phyloP scores from a whole-genome alignment of 2,329 filamentous ascomycete genomes.

The Trichoderma koningii region DNA sequence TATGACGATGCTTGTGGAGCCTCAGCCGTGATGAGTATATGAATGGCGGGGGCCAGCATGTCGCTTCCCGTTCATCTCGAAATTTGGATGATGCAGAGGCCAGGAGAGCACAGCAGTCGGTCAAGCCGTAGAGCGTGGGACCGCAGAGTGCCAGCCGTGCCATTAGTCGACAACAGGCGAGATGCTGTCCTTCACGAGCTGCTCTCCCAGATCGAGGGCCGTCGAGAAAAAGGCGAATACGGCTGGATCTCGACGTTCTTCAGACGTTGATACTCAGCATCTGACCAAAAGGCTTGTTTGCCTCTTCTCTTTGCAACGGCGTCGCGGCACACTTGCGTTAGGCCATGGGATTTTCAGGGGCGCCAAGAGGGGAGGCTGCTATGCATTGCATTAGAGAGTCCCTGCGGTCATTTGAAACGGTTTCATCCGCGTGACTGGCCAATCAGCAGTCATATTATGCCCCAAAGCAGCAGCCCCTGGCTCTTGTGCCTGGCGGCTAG shows the following conservation, averaged over 20 bases:
- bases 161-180: constrained; percentile 12
- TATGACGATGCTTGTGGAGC: constrained; percentile 27
- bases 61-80: constrained; percentile 23
- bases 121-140: constrained; percentile 20
- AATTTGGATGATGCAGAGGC: constrained; percentile 7
- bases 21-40: constrained; percentile 17
- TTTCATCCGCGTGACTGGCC: constrained; percentile 8
- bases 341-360: constrained; percentile 23
- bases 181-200: constrained; percentile 7
- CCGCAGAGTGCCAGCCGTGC: constrained; percentile 1
- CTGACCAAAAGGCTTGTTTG: neutral
- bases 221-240: neutral
- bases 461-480: constrained; percentile 24
- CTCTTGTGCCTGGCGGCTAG: constrained; percentile 8
- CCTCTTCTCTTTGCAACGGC: neutral
- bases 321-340: constrained; percentile 5
- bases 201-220: neutral
- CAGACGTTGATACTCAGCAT: neutral
- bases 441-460: constrained; percentile 10
- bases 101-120: constrained; percentile 21
- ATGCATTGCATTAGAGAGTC: constrained; percentile 25
- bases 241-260: neutral
- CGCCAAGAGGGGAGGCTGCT: constrained; percentile 15
- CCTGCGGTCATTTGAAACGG: constrained; percentile 27
- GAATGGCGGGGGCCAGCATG: constrained; percentile 7